A percentile compares a stretch with the other conserved stretches of the same genome.
Conservation (phyloP, 2,329 filamentous ascomycete genomes). For the Colletotrichum melonis region DNA sequence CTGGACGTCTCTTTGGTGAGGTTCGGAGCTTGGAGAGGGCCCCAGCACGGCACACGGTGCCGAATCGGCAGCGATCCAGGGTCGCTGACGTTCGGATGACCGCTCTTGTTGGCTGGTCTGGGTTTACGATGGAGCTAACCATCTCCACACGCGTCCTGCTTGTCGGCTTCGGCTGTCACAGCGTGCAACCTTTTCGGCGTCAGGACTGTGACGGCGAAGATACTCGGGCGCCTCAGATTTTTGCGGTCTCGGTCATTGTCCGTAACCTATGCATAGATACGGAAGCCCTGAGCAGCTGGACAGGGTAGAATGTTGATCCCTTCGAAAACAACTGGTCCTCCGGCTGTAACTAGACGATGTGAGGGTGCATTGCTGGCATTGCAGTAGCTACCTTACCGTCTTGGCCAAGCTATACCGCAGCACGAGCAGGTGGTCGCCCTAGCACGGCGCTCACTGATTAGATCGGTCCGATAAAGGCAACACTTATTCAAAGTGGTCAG, state of each 20-base stretch:
- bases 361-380: neutral
- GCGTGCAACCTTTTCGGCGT: neutral
- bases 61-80: conserved; percentile 2
- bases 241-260: neutral
- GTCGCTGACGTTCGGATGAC: neutral
- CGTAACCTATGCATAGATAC: neutral
- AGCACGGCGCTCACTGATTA: neutral
- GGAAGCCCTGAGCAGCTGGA: neutral
- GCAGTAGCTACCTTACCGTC: neutral
- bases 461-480: neutral
- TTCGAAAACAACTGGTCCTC: neutral
- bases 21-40: neutral
- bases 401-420: neutral
- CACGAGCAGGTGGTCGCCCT: neutral
- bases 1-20: neutral
- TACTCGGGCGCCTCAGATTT: neutral
- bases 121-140: neutral
- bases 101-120: conserved; percentile 4
- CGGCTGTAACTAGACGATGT: neutral
- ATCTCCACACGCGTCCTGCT: neutral
- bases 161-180: neutral
- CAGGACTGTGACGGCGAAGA: neutral
- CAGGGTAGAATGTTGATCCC: neutral
- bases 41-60: neutral
- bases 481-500: neutral